phyloP scores from a whole-genome alignment of 1,284 basidiomycete genomes.

The Cutaneotrichosporon curvatum region DNA sequence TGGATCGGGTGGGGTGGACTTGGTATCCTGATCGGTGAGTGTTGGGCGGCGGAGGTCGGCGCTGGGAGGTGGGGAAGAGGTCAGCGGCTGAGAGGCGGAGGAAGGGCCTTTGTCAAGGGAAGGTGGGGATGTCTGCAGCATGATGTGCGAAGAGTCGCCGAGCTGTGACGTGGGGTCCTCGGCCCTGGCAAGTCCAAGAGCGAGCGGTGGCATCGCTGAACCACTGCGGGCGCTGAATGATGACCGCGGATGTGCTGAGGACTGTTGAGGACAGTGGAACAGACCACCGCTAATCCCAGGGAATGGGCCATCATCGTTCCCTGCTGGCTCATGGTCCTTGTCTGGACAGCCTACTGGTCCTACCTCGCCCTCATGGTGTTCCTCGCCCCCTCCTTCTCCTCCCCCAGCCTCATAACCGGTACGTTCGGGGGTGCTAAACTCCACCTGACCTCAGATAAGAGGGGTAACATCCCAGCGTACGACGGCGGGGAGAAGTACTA shows the following conservation, averaged over 20 bases:
- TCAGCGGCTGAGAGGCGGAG: background rate
- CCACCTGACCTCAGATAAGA: conserved; percentile 8
- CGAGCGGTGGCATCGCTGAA: too few species aligned
- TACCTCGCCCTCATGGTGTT: conserved; percentile 69
- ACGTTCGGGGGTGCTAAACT: conserved; percentile 14
- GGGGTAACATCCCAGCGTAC: conserved; percentile 1
- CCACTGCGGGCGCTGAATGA: too few species aligned
- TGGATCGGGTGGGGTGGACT: conserved; percentile 59
- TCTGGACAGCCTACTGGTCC: conserved; percentile 66
- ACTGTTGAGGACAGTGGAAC: too few species aligned
- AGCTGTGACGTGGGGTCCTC: too few species aligned
- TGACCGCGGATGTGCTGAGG: too few species aligned
- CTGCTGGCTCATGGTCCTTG: conserved; percentile 64
- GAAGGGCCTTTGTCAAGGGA: background rate
- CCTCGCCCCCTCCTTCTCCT: conserved; percentile 62
- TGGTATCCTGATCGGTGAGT: conserved; percentile 83
- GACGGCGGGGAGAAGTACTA: conserved; percentile 18
- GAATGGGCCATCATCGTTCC: conserved; percentile 83
- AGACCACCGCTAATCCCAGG: conserved; percentile 48
- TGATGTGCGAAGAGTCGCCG: too few species aligned
- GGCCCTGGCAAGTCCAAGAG: too few species aligned
- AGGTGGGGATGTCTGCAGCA: background rate
- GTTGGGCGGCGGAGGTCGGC: background rate
- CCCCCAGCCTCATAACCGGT: conserved; percentile 62
- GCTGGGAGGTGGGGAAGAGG: background rate